phyloP scores from a whole-genome alignment of 1,284 basidiomycete genomes.

The Cutaneotrichosporon dermatis region DNA sequence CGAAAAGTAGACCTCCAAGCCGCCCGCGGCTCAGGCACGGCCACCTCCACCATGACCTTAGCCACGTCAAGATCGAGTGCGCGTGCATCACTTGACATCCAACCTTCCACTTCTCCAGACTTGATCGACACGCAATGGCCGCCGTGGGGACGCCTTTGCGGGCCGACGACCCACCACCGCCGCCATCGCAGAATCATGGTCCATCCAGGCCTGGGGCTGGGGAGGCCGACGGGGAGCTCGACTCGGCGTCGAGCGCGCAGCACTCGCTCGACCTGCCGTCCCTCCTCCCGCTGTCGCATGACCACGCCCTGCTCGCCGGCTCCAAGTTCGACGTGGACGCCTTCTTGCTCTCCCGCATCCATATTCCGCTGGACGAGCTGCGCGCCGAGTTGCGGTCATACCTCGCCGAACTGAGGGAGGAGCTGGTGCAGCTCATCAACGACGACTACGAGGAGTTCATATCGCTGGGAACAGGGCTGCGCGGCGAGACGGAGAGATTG shows the following conservation, averaged over 20 bases:
- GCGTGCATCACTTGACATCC: too few species aligned
- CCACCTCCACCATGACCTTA: neutral
- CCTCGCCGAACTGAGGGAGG: slow-evolving; percentile 75
- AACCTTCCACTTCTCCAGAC: too few species aligned
- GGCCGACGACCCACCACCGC: too few species aligned
- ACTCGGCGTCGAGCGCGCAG: slow-evolving; percentile 14
- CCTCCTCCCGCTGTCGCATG: slow-evolving; percentile 71
- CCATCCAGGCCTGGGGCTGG: neutral
- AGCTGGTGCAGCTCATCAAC: slow-evolving; percentile 91
- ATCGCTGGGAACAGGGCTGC: slow-evolving; percentile 80
- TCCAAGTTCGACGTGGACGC: slow-evolving; percentile 73
- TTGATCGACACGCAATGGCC: neutral
- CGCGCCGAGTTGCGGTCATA: slow-evolving; percentile 82
- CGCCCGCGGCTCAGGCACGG: neutral
- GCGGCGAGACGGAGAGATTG: slow-evolving; percentile 72
- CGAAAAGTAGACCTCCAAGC: neutral
- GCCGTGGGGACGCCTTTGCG: neutral
- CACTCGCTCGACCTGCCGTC: slow-evolving; percentile 60
- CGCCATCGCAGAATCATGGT: too few species aligned
- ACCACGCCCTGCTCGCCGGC: slow-evolving; percentile 66
- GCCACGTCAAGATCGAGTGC: too few species aligned
- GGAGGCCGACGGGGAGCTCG: neutral
- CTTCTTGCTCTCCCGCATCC: slow-evolving; percentile 80
- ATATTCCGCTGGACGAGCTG: slow-evolving; percentile 80
- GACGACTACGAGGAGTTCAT: slow-evolving; percentile 98